Evolutionary conservation across 164 flowering plant species (phyloP), one percentile per base, ranked within the genome.

Genomic region (Tinospora cordifolia): DNA sequence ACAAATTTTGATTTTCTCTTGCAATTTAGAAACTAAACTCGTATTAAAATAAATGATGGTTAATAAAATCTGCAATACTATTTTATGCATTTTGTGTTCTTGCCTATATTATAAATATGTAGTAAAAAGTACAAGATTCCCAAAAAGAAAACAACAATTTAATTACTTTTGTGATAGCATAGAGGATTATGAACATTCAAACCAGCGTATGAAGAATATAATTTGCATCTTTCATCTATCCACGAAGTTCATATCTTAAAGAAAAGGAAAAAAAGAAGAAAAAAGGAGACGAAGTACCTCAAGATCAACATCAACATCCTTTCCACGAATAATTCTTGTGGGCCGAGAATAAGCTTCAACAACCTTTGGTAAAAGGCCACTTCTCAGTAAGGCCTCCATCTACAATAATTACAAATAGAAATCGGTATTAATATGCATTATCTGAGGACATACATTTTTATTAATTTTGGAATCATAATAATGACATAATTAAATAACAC

Each of bases 291-390:
- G 65, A 47, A 39, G 46, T 80, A 93, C 97, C 97, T 86, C 87
- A 63, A 70, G 21, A 74, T 85, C 79, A 81, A 69, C 62, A 69
- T 79, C 87, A 26, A 86, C 72, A 71, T 84, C 88, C 86, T 94
- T 94, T 66, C 97, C 97, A 34, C 92, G 92, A 39, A 90, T 90
- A 69, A 94, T 94, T 83, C 93, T 90, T 19, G 98, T 87, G 44
- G 98, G 98, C 60, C 97, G 90, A 68, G 96, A 90, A 80, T 94
- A 94, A 36, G 95, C 96, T 83, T 91, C 92, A 69, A 94, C 84
- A 70, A 94, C 82, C 81, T 85, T 94, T 13, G 90, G 85, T 63
- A 91, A 79, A 80, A 83, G 84, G 67, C 85, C 84, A 60, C 87
- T 89, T 74, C 67, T 87, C 27, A 80, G 86, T 74, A 91, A 67